Base-by-base conservation (phyloP, 2,329 filamentous ascomycete genomes). In the Aspergillus brasiliensis region DNA sequence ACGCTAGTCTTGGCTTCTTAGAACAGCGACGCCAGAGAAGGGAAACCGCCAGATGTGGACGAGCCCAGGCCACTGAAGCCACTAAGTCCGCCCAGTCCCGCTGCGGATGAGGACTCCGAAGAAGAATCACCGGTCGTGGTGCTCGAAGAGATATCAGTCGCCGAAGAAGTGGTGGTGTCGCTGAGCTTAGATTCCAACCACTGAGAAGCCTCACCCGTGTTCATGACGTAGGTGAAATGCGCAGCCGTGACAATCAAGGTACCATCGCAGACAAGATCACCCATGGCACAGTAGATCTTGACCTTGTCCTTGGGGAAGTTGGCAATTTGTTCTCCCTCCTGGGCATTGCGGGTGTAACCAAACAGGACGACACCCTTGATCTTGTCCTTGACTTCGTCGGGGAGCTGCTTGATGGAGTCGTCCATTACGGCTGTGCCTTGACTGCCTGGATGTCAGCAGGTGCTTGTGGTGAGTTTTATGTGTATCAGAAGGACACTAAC, bases 211-310 rank as follows among this genome's bases (percentile, higher is more conserved):
- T 69, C 70, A 2, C 48, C 56, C 11, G 68, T 73, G 64, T 78
- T 63, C 10, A 57, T 51, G 2, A 60, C 62, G 58, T 81, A 81
- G 10, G 72, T 72, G 42, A 78, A 66, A 69, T 81, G 78, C 2
- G 75, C 65, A 7, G 72, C 67, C 0, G 75, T 68, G 15, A 81
- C 69, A 40, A 77, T 69, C 57, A 82, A 67, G 3, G 77, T 79
- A 21, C 81, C 80, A 2, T 70, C 58, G 63, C 83, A 85, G 15
- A 85, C 83, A 48, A 78, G 61, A 61, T 85, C 82, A 0, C 79
- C 81, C 5, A 65, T 53, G 52, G 80, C 77, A 56, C 82, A 84
- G 40, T 81, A 77, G 15, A 82, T 79, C 62, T 80, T 74, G 23
- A 74, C 74, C 69, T 81, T 80, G 4, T 74, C 74, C 51, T 72